Evolutionary conservation across 2,329 filamentous ascomycete genomes (phyloP).

Genomic region (Pyrenophora graminea): DNA sequence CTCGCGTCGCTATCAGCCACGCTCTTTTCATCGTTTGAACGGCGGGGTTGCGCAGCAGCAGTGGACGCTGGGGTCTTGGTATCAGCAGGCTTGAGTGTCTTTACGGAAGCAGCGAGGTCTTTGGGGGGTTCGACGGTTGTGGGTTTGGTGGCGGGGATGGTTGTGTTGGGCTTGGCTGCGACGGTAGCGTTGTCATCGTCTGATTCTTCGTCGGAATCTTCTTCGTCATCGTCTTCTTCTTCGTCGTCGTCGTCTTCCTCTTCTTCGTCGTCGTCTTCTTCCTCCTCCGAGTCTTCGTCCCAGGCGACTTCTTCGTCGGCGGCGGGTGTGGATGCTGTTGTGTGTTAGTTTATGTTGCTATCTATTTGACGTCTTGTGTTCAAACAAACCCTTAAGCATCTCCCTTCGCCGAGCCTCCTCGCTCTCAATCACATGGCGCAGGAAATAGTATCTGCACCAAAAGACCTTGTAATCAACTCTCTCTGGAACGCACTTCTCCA

Average conservation of each 20-base stretch:
- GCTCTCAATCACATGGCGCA: conserved; percentile 88
- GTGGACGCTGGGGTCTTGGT: conserved; percentile 53
- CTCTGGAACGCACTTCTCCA: conserved; percentile 96
- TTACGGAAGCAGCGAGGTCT: conserved; percentile 39
- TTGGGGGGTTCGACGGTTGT: background rate
- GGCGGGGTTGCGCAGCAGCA: conserved; percentile 59
- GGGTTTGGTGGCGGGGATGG: conserved; percentile 55
- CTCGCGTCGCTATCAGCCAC: conserved; percentile 92
- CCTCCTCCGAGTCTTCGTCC: conserved; percentile 72
- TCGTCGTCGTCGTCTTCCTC: conserved; percentile 34
- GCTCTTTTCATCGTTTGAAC: conserved; percentile 74
- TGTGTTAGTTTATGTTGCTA: background rate
- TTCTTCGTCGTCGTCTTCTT: conserved; percentile 37
- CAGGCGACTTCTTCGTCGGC: conserved; percentile 73
- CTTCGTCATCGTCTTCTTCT: conserved; percentile 19
- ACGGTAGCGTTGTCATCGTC: conserved; percentile 13
- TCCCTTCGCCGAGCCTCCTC: conserved; percentile 88
- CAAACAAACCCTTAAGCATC: conserved; percentile 77
- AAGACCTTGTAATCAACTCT: conserved; percentile 86
- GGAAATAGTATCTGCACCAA: conserved; percentile 95
- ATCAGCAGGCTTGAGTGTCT: conserved; percentile 46
- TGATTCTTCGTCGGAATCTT: conserved; percentile 16
- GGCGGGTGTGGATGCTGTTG: conserved; percentile 62
- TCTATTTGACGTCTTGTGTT: background rate
- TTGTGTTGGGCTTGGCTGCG: conserved; percentile 33